phyloP scores from a whole-genome alignment of 2,329 filamentous ascomycete species.

The Ophiocordyceps camponoti-rufipedis region DNA sequence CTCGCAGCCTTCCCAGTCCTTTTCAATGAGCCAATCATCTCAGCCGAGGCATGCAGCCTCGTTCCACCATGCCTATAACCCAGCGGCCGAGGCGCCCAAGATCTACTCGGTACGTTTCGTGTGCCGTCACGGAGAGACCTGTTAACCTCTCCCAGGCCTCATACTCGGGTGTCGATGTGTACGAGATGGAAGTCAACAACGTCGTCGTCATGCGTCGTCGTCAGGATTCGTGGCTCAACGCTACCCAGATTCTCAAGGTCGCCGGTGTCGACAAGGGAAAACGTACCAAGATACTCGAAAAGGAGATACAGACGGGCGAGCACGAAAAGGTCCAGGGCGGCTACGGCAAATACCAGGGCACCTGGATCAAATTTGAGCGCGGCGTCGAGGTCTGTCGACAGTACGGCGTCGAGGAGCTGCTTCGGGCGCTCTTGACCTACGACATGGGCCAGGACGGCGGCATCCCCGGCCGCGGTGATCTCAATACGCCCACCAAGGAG shows the following conservation, averaged over 20 bases:
- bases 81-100: slow-evolving; percentile 25
- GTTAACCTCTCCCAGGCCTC: slow-evolving; percentile 35
- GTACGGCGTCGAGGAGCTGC: slow-evolving; percentile 57
- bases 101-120: slow-evolving; percentile 39
- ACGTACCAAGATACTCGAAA: slow-evolving; percentile 92
- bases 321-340: slow-evolving; percentile 98
- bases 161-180: slow-evolving; percentile 90
- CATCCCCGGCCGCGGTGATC: slow-evolving; percentile 49
- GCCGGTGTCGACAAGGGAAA: slow-evolving; percentile 95
- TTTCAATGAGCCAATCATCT: slow-evolving; percentile 36
- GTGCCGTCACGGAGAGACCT: not conserved
- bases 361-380: slow-evolving; percentile 90
- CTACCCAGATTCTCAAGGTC: slow-evolving; percentile 94
- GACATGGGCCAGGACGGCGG: slow-evolving; percentile 64
- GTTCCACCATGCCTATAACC: slow-evolving; percentile 16
- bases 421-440: slow-evolving; percentile 60
- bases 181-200: slow-evolving; percentile 94
- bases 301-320: slow-evolving; percentile 89
- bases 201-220: slow-evolving; percentile 92
- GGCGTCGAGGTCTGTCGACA: slow-evolving; percentile 81
- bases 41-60: slow-evolving; percentile 20
- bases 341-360: slow-evolving; percentile 97
- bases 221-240: slow-evolving; percentile 91
- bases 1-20: slow-evolving; percentile 36
- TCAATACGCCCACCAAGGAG: slow-evolving; percentile 95